phyloP scores from a whole-genome alignment of 2,329 filamentous ascomycete species.

The Teratosphaeria nubilosa region DNA sequence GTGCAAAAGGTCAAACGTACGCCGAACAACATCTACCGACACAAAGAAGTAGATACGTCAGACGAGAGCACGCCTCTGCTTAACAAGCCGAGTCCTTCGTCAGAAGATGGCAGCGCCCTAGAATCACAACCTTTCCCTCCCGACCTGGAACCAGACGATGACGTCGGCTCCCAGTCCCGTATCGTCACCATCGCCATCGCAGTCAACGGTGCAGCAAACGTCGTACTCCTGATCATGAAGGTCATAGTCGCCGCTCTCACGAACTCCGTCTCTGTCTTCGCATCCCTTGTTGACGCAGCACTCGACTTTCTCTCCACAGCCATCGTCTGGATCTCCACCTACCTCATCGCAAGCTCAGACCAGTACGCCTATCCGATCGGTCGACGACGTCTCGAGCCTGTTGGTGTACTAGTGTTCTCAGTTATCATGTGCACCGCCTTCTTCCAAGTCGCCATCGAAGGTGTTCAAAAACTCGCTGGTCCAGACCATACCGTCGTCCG shows the following conservation, averaged over 20 bases:
- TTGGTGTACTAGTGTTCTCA: conserved; percentile 72
- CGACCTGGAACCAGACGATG: conserved; percentile 53
- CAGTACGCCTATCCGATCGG: conserved; percentile 72
- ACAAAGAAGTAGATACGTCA: conserved; percentile 22
- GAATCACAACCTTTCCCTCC: conserved; percentile 47
- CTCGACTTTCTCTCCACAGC: conserved; percentile 73
- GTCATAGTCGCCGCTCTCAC: conserved; percentile 67
- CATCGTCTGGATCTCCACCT: conserved; percentile 70
- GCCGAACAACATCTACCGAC: conserved; percentile 75
- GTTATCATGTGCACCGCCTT: conserved; percentile 83
- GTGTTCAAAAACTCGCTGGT: conserved; percentile 51
- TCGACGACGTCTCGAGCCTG: conserved; percentile 62
- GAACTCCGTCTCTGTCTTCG: conserved; percentile 70
- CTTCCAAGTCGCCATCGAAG: conserved; percentile 65
- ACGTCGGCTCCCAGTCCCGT: conserved; percentile 61
- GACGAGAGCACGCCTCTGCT: conserved; percentile 57
- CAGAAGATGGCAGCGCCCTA: conserved; percentile 34
- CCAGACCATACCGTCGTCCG: conserved; percentile 59
- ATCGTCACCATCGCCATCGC: conserved; percentile 84
- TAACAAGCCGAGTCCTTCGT: conserved; percentile 20
- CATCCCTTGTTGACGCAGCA: conserved; percentile 67
- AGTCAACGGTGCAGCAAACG: conserved; percentile 71
- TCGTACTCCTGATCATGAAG: conserved; percentile 64
- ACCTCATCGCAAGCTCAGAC: conserved; percentile 62
- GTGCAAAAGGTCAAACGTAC: conserved; percentile 58